Evolutionary conservation across 2,329 filamentous ascomycete species (phyloP), one percentile per base, ranked within the genome.

Genomic region (Huntiella omanensis): DNA sequence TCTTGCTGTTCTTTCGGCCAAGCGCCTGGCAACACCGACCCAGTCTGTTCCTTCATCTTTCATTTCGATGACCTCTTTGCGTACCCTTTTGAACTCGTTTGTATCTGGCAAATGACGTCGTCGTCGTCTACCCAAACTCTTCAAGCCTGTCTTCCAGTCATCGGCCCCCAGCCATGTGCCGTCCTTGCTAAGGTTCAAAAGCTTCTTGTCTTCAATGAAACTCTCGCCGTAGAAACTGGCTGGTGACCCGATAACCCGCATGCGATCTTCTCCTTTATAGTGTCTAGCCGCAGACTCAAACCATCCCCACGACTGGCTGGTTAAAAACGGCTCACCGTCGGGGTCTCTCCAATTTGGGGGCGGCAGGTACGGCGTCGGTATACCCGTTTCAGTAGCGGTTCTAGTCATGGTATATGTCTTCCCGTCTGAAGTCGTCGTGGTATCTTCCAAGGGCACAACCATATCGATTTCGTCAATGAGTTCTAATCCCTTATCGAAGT

Each of bases 391-490:
- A 58, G 3, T 38, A 33, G 13, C 36, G 32, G n/a, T 33, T 44
- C 1, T 45, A 47, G 1, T 43, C 48, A 32, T 17, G 44, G 17
- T 52, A 50, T 12, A 36, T 40, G 4, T 32, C 35, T 19, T 45
- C 38, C 49, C 50, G 5, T 49, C 34, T 17, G 49, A 39, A 3
- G 47, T 40, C 8, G 15, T 16, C 11, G 13, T 17, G 4, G 7
- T 28, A 3, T 32, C 19, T 5, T 51, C 43, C 19, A 43, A 50
- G 43, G 67, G 67, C 12, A 61, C 64, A 16, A 66, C 68, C 2
- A 68, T 61, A 50, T 70, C 68, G 12, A 67, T 50, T 48, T 62
- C 61, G 38, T 59, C 63, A 16, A 69, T 54, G 41, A 70, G 51
- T 44, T 60, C 55, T 45, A 68, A 52, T 13, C 61, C 65, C 7